Base-by-base conservation (phyloP, 2,329 filamentous ascomycete genomes). In the Clonostachys byssicola region DNA sequence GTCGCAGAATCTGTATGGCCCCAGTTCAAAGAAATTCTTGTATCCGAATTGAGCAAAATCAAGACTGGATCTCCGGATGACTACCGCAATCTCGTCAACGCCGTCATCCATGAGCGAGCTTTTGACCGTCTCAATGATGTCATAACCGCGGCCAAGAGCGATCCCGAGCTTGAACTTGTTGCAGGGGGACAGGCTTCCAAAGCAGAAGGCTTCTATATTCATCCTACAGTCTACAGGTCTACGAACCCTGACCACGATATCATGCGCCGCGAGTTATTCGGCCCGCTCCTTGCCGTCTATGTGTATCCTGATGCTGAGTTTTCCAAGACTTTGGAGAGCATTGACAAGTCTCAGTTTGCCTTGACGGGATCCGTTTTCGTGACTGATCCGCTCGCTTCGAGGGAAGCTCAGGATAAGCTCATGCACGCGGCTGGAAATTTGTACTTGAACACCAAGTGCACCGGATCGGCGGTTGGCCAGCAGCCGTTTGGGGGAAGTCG, bases 341-440 rank as follows among this genome's bases (percentile, higher is more conserved):
- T n/a, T n/a, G n/a, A n/a, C n/a, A n/a, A n/a, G n/a, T n/a, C n/a
- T n/a, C n/a, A n/a, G n/a, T n/a, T n/a, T 10, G 56, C 55, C 12
- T 71, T 90, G 20, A 89, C 86, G 0, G 86, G 86, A 5, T 77
- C 83, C 42, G 72, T 90, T 34, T 90, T 89, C 60, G 83, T 86
- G 1, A 68, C 75, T 47, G 84, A 88, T 59, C 70, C 85, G 13
- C 66, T 73, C 10, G 82, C 75, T 5, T 68, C 89, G 40, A 73
- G 80, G 16, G 72, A 72, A 43, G 86, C 85, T 0, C 83, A 88
- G 60, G 77, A 86, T 46, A 74, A 71, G 41, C 68, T 90, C 40
- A 73, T 83, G 46, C 79, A 88, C 57, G 70, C 82, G 0, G 85
- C 86, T 1, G 86, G 86, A 12, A 89, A 89, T 67, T 88, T 89